Evolutionary conservation across 2,329 filamentous ascomycete genomes (phyloP).

Genomic region (Paecilomyces dactylethromorphus): DNA sequence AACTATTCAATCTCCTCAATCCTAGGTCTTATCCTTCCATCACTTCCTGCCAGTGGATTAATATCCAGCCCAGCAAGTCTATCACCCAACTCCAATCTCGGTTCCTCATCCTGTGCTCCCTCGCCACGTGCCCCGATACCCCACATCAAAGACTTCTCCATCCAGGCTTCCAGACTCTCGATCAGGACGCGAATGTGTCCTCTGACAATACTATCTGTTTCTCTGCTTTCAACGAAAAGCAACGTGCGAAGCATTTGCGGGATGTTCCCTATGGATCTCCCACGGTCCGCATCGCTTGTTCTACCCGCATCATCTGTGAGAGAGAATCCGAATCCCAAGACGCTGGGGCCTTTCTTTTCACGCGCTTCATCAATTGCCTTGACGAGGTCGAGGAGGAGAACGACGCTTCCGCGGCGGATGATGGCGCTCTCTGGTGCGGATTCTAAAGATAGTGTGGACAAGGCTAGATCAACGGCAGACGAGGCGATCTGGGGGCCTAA

Average conservation of each 20-base stretch:
- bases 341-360: slow-evolving; percentile 20
- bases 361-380: slow-evolving; percentile 31
- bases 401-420: slow-evolving; percentile 32
- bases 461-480: slow-evolving; percentile 32
- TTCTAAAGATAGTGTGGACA: slow-evolving; percentile 33
- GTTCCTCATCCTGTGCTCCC: slow-evolving; percentile 10
- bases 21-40: slow-evolving; percentile 16
- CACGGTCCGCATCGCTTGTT: slow-evolving; percentile 1
- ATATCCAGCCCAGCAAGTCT: slow-evolving; percentile 32
- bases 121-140: slow-evolving; percentile 23
- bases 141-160: slow-evolving; percentile 36
- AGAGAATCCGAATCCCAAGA: slow-evolving; percentile 36
- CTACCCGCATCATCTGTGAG: slow-evolving; percentile 15
- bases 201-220: slow-evolving; percentile 32
- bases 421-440: slow-evolving; percentile 31
- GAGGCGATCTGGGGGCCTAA: slow-evolving; percentile 28
- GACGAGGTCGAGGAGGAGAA: slow-evolving; percentile 34
- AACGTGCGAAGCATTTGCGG: slow-evolving; percentile 31
- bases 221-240: slow-evolving; percentile 29
- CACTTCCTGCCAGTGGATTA: slow-evolving; percentile 22
- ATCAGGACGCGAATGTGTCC: slow-evolving; percentile 34
- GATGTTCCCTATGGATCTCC: slow-evolving; percentile 30
- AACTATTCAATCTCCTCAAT: slow-evolving; percentile 39
- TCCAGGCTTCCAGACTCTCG: slow-evolving; percentile 37
- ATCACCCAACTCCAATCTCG: slow-evolving; percentile 28